Conservation (phyloP, 257 asterid species). For the Nicotiana undulata region DNA sequence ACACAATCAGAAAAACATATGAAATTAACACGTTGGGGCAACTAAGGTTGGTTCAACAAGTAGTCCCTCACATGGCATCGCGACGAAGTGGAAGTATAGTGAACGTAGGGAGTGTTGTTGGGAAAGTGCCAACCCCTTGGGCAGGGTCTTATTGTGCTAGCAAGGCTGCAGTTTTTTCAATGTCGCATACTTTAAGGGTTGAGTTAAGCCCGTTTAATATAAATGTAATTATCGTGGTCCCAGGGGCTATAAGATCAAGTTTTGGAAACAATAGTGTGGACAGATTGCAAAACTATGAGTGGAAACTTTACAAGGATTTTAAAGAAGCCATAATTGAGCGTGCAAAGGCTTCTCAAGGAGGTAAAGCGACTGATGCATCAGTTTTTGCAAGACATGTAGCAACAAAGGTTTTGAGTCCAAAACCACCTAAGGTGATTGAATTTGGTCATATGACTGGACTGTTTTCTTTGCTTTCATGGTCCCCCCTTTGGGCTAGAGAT, state of each 20-base stretch:
- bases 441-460: conserved; percentile 58
- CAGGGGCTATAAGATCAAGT: conserved; percentile 50
- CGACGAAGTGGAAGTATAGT: conserved; percentile 43
- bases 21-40: conserved; percentile 59
- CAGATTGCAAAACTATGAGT: conserved; percentile 36
- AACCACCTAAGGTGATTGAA: conserved; percentile 44
- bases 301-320: conserved; percentile 49
- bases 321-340: conserved; percentile 44
- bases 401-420: conserved; percentile 30
- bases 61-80: conserved; percentile 61
- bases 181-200: conserved; percentile 39
- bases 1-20: conserved; percentile 32
- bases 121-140: conserved; percentile 71
- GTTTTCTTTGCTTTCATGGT: conserved; percentile 41
- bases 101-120: conserved; percentile 63
- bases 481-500: conserved; percentile 68
- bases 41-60: conserved; percentile 49
- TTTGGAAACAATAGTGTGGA: conserved; percentile 33
- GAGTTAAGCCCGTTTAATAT: conserved; percentile 54
- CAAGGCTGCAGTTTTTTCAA: conserved; percentile 59
- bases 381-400: conserved; percentile 60
- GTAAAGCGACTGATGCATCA: conserved; percentile 44
- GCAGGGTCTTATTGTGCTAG: conserved; percentile 71
- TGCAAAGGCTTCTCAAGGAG: conserved; percentile 64
- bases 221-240: conserved; percentile 46